Base-by-base conservation (phyloP, 139 green algal species). In the Yamagishiella unicocca region DNA sequence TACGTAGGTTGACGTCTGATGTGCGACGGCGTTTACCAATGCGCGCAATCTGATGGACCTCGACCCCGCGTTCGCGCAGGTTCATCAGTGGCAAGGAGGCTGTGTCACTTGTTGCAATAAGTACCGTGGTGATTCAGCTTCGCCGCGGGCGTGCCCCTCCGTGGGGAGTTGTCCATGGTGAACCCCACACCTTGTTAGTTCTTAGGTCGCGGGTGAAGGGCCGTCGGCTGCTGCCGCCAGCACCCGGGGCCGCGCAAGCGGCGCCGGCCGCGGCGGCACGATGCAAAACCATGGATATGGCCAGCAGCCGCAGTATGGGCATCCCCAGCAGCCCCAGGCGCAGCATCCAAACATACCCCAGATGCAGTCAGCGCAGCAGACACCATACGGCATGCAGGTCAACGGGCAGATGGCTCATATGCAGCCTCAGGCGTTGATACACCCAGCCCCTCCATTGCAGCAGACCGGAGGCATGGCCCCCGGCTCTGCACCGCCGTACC, bases 241-340 rank as follows among this genome's bases (percentile, higher is more conserved):
- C 55, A 19, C 24, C 53, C 76, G 54, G 54, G 53, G 53, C 76
- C 61, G 54, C 76, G 12, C 38, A 45, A 72, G 76, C 54, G 61
- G 76, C 78, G 22, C 38, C 55, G 40, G 55, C 76, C 53, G 35
- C 35, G 53, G 40, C 38, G 55, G 50, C 38, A 61, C 29, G 5
- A 77, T 78, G 80, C 80, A 77, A 42, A 61, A 58, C 29, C 4
- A 31, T 19, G 38, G 58, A 8, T 86, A 78, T 29, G 76, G 58
- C 43, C 84, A 89, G 43, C 84, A 82, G 84, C 50, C 38, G 10
- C 43, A 53, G 25, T 74, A 84, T 27, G 72, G 66, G 21, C 24
- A 40, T 4, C 37, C 45, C 31, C 81, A 79, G 21, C 24, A 40
- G 21, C 37, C 45, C 31, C 81, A 79, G 71, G 31, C 64, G 27